Percentiles rank a stretch among this genome's conserved stretches.
Evolutionary conservation across 2,329 filamentous ascomycete species (phyloP).

Genomic region (Aspergillus texensis): DNA sequence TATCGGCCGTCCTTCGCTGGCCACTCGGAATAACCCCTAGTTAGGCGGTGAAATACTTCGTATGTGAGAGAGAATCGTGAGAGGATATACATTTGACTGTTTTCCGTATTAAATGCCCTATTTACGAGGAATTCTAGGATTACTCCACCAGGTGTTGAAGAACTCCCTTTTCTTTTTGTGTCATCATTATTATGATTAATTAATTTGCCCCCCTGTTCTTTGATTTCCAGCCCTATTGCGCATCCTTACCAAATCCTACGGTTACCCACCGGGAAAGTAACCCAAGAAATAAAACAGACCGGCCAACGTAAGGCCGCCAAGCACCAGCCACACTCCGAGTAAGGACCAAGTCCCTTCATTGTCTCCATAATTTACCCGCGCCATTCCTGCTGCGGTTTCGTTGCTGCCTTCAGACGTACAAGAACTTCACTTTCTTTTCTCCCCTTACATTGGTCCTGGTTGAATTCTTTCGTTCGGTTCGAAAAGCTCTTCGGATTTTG

Average conservation of each 20-base stretch:
- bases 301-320: slow-evolving; percentile 14
- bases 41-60: too few species aligned
- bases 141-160: not conserved
- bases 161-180: not conserved
- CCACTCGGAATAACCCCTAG: not conserved
- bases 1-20: not conserved
- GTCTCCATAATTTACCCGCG: slow-evolving; percentile 16
- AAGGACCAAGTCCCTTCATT: slow-evolving; percentile 13
- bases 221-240: slow-evolving; percentile 1
- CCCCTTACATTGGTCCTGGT: slow-evolving; percentile 14
- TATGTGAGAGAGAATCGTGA: too few species aligned
- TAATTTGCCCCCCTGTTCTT: not conserved
- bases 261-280: slow-evolving; percentile 1
- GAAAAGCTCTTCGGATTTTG: not conserved
- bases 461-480: slow-evolving; percentile 10
- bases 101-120: too few species aligned
- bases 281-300: slow-evolving; percentile 1
- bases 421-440: slow-evolving; percentile 16
- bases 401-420: slow-evolving; percentile 25
- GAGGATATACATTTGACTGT: too few species aligned
- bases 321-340: slow-evolving; percentile 18
- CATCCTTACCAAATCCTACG: not conserved
- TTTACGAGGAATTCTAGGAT: not conserved
- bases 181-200: not conserved
- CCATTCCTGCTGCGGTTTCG: slow-evolving; percentile 19